Conservation (phyloP, 495 filamentous ascomycete species). For the Friedmanniomyces endolithicus region DNA sequence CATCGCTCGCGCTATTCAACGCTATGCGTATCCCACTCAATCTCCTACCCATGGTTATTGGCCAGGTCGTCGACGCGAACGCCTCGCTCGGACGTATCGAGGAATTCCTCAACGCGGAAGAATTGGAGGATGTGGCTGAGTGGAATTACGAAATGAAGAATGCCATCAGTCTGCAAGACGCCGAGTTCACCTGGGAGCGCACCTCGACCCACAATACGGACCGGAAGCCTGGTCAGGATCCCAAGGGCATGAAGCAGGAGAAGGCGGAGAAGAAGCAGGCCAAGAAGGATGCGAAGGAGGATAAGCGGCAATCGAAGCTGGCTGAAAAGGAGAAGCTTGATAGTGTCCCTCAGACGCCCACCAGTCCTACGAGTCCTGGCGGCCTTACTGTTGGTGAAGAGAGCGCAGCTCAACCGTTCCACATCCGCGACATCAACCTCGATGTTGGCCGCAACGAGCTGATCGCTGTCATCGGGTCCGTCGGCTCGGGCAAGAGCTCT, state of each 20-base stretch:
- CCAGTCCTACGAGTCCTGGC: conserved; percentile 22
- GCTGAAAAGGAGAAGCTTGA: conserved; percentile 22
- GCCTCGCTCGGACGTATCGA: conserved; percentile 72
- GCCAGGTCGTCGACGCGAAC: conserved; percentile 79
- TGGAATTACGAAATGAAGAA: conserved; percentile 48
- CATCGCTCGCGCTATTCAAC: conserved; percentile 87
- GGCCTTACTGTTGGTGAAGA: conserved; percentile 41
- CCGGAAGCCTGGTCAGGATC: conserved; percentile 24
- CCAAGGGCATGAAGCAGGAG: conserved; percentile 17
- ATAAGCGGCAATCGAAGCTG: conserved; percentile 19
- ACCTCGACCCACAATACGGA: conserved; percentile 42
- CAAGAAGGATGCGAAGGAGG: conserved; percentile 27
- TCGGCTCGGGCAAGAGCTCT: conserved; percentile 87
- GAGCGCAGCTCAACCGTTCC: conserved; percentile 59
- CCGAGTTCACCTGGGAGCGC: conserved; percentile 88
- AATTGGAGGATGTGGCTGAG: conserved; percentile 60
- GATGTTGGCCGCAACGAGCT: conserved; percentile 70
- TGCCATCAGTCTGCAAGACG: conserved; percentile 60
- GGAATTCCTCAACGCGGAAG: conserved; percentile 75
- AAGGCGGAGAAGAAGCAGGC: conserved; percentile 30
- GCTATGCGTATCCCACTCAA: conserved; percentile 79
- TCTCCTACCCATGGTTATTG: conserved; percentile 74
- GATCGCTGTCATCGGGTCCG: conserved; percentile 78
- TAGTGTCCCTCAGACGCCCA: background rate
- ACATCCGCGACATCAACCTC: conserved; percentile 61